Base-by-base conservation (phyloP, 768 basidiomycete genomes). In the Russula ochroleuca region DNA sequence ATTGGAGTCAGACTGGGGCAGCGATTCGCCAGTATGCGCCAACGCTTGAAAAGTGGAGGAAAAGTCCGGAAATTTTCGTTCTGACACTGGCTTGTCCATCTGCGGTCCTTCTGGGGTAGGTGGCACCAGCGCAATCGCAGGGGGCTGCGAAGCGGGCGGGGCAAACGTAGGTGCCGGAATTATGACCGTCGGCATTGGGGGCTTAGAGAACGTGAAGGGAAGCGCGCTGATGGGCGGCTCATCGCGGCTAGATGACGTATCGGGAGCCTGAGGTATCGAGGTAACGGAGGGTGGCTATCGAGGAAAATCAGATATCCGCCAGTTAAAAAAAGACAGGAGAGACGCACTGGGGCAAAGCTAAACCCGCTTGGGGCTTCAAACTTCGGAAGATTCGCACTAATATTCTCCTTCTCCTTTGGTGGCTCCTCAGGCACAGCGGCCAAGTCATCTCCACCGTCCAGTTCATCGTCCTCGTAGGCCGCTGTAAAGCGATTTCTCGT, bases 281-380 rank as follows among this genome's bases (percentile, higher is more conserved):
- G 48, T 43, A 43, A 61, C 43, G 19, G 57, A 61, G 2, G 52
- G 59, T 10, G 56, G 54, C 68, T 71, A 69, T 64, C 4, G 45
- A n/a, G 57, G 21, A 61, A 65, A 50, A 55, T 54, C 35, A 64
- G n/a, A 59, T 35, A 64, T 19, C 5, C 8, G n/a, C 13, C 11
- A 37, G 6, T 28, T 31, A 13, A 47, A 23, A 53, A 53, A 8
- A 41, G 49, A 14, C 45, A 23, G 45, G 48, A 28, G 62, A 45
- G n/a, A 77, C 83, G 63, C 67, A 84, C 84, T 67, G 85, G 83
- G 6, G 85, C 81, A 68, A 92, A 90, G 49, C 78, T 83, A 73
- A 92, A 91, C 8, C 81, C 83, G 59, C 77, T 73, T 21, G 87
- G 83, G 43, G 85, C 76, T 45, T 85, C 78, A 71, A 87, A 90